Percentiles rank a stretch among this genome's conserved stretches.
These are phyloP conservation scores for Saccharomycopsis hybrid DNA, from an alignment of 1,139 yeast species.

Conservation along the genomic window DNA sequence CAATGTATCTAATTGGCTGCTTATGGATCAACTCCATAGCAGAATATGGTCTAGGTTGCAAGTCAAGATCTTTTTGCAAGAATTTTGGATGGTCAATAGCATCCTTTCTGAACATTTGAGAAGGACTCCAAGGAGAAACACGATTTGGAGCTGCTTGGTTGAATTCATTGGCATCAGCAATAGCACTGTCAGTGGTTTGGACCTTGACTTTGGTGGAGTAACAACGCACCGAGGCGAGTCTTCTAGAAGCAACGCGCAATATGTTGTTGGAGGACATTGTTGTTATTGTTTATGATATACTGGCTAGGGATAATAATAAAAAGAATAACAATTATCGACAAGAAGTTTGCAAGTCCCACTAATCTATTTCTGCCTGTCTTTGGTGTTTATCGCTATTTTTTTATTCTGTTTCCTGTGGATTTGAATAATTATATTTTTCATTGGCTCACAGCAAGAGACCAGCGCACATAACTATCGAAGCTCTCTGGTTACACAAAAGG, in stretches of 20 bases:
- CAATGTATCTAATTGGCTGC: conserved; percentile 62
- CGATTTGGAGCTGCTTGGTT: conserved; percentile 71
- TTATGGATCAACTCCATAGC: conserved; percentile 78
- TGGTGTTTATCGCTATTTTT: no score
- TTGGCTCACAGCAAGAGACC: background rate
- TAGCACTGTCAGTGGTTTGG: conserved; percentile 10
- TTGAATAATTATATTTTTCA: background rate
- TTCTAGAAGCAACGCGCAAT: no score
- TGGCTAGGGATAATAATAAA: no score
- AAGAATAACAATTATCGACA: no score
- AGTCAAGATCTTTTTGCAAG: conserved; percentile 58
- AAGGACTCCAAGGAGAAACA: conserved; percentile 59
- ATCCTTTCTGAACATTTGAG: conserved; percentile 58
- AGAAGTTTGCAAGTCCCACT: no score
- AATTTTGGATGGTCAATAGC: conserved; percentile 63
- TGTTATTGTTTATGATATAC: no score
- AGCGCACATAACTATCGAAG: background rate
- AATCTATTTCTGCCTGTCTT: no score
- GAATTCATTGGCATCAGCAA: conserved; percentile 7
- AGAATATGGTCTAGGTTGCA: conserved; percentile 76
- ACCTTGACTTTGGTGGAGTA: conserved; percentile 19
- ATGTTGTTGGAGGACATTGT: no score
- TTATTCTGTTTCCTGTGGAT: no score
- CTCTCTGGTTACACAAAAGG: no score
- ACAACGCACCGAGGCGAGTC: conserved; percentile 5